These are phyloP conservation scores for Sicyos baderoa DNA, from an alignment of 306 rosid genomes.

Conservation along the genomic window DNA sequence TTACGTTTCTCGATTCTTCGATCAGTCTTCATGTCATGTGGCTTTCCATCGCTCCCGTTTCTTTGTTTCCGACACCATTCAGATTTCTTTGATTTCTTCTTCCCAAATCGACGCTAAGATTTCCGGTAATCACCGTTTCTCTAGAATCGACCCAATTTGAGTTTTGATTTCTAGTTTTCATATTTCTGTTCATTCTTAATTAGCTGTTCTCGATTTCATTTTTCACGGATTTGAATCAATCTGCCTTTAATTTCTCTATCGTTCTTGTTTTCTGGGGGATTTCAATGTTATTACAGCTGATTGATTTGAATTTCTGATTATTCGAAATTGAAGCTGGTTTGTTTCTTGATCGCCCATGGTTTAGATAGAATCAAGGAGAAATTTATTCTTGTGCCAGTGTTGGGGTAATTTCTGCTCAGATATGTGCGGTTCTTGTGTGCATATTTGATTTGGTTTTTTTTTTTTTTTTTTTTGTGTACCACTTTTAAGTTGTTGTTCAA, in stretches of 20 bases:
- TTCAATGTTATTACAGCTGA: background rate
- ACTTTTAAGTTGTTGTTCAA: conserved; percentile 5
- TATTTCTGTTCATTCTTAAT: background rate
- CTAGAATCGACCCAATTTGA: background rate
- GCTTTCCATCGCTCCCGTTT: background rate
- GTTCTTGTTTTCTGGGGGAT: background rate
- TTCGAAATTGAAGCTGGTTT: background rate
- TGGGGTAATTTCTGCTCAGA: background rate
- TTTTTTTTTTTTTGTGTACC: background rate
- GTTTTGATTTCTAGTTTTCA: background rate
- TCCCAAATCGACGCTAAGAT: background rate
- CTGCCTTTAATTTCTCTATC: background rate
- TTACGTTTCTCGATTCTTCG: background rate
- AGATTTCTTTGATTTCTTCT: background rate
- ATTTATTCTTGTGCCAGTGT: too few species aligned
- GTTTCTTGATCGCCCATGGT: conserved; percentile 9
- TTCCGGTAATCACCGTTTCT: background rate
- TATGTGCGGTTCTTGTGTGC: background rate
- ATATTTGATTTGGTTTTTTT: background rate
- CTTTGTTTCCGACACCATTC: background rate
- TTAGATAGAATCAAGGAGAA: conserved; percentile 4
- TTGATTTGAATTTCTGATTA: background rate
- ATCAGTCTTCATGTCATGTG: background rate
- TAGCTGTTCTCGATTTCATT: background rate
- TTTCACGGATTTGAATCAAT: background rate